Percentiles rank a stretch among this genome's conserved stretches.
Evolutionary conservation across 2,329 filamentous ascomycete genomes (phyloP).

Genomic region (Monosporascus sp.): DNA sequence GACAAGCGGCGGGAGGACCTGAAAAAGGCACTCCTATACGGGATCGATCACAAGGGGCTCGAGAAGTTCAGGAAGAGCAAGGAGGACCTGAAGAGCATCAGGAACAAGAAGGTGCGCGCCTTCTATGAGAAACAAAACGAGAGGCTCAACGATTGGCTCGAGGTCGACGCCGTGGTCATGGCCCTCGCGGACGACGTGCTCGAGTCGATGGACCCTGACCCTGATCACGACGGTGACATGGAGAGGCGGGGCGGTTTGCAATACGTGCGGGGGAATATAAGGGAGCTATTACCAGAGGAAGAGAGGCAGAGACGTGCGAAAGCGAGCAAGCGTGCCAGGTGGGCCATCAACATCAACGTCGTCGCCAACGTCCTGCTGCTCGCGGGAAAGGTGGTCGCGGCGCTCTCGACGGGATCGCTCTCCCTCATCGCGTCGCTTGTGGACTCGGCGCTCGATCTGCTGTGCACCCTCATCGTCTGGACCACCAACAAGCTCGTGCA

Average conservation of each 20-base stretch:
- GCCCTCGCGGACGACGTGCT: conserved; percentile 52
- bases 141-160: conserved; percentile 50
- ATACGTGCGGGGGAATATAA: conserved; percentile 41
- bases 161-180: conserved; percentile 52
- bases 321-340: conserved; percentile 42
- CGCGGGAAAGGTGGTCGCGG: conserved; percentile 49
- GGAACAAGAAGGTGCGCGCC: conserved; percentile 43
- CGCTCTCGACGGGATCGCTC: conserved; percentile 50
- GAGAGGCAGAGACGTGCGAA: conserved; percentile 42
- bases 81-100: conserved; percentile 46
- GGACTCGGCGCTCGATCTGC: conserved; percentile 54
- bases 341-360: conserved; percentile 51
- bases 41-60: conserved; percentile 38
- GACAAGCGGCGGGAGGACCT: conserved; percentile 35
- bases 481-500: conserved; percentile 52
- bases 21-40: conserved; percentile 42
- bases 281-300: conserved; percentile 48
- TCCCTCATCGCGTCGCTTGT: conserved; percentile 57
- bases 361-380: conserved; percentile 54
- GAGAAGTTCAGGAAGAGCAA: conserved; percentile 45
- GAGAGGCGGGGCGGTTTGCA: conserved; percentile 48
- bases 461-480: conserved; percentile 58
- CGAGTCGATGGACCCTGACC: conserved; percentile 55
- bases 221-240: conserved; percentile 49
- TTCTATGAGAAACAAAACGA: conserved; percentile 53